phyloP scores from a whole-genome alignment of 2,329 filamentous ascomycete species.

The Fusarium circinatum region DNA sequence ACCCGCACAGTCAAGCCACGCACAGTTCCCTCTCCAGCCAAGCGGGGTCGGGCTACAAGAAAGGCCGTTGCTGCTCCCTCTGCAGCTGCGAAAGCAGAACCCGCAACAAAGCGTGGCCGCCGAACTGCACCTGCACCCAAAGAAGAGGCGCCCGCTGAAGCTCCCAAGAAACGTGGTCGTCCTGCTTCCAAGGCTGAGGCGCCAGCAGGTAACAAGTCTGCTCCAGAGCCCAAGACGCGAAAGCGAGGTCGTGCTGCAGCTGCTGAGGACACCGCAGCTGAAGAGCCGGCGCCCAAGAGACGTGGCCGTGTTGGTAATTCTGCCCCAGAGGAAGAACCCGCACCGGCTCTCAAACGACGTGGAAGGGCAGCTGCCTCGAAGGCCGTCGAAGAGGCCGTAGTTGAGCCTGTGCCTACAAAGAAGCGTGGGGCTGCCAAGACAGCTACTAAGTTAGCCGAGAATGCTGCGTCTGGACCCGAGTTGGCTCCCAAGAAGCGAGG shows the following conservation, averaged over 20 bases:
- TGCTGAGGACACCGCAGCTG: neutral
- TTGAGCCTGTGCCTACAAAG: conserved; percentile 15
- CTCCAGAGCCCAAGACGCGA: conserved; percentile 18
- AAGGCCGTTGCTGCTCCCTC: conserved; percentile 9
- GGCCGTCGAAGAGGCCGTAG: neutral
- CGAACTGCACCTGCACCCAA: conserved; percentile 13
- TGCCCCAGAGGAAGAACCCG: conserved; percentile 1
- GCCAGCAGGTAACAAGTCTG: neutral
- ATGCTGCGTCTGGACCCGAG: conserved; percentile 10
- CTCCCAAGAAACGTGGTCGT: conserved; percentile 38
- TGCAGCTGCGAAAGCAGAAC: conserved; percentile 5
- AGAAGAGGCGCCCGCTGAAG: neutral
- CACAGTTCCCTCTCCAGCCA: conserved; percentile 34
- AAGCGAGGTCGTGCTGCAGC: conserved; percentile 32
- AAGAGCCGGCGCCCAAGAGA: conserved; percentile 24
- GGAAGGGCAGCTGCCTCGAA: conserved; percentile 18
- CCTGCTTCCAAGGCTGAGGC: conserved; percentile 22
- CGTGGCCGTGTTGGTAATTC: conserved; percentile 20
- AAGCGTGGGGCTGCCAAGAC: conserved; percentile 20
- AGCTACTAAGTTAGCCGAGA: neutral
- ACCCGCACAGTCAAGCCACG: conserved; percentile 20
- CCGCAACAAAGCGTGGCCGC: conserved; percentile 18
- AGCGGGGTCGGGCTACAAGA: conserved; percentile 31
- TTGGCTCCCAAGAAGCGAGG: conserved; percentile 25
- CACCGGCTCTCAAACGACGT: conserved; percentile 8